Evolutionary conservation across 345 rosid genomes (phyloP).

Genomic region (Eucalyptus regnans): DNA sequence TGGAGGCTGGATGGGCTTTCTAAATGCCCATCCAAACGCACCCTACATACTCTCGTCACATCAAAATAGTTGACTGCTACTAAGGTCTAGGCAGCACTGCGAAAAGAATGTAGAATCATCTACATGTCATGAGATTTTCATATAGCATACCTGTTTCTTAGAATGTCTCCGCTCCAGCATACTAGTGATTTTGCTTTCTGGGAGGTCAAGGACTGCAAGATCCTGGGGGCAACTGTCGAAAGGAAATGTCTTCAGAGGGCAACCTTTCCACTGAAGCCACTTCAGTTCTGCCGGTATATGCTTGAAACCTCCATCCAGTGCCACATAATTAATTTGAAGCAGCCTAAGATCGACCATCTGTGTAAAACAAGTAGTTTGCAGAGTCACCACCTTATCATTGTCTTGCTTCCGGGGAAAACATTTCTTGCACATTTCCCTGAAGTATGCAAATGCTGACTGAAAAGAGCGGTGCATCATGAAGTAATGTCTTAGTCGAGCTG

Average conservation of each 20-base stretch:
- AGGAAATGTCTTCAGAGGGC: slow-evolving; percentile 35
- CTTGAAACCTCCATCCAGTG: slow-evolving; percentile 37
- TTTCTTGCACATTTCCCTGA: background rate
- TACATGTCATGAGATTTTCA: background rate
- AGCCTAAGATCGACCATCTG: slow-evolving; percentile 43
- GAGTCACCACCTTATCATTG: slow-evolving; percentile 2
- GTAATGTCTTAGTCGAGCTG: background rate
- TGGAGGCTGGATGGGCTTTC: too few species aligned
- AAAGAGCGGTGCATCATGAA: background rate
- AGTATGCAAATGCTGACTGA: background rate
- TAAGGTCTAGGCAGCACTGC: background rate
- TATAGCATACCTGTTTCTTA: background rate
- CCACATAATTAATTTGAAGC: slow-evolving; percentile 48
- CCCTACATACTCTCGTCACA: background rate
- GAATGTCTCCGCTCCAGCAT: slow-evolving; percentile 9
- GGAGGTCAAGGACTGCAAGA: slow-evolving; percentile 67
- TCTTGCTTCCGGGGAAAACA: background rate
- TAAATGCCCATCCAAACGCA: too few species aligned
- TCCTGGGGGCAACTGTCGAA: slow-evolving; percentile 12
- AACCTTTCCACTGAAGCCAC: slow-evolving; percentile 70
- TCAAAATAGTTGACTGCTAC: background rate
- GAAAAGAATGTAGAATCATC: background rate
- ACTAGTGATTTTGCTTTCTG: slow-evolving; percentile 30
- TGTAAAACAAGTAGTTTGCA: slow-evolving; percentile 20
- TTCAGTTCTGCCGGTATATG: slow-evolving; percentile 35